Evolutionary conservation across 1,284 basidiomycete species (phyloP), one percentile per base, ranked within the genome.

Genomic region (Erythrobasidium hasegawianum): DNA sequence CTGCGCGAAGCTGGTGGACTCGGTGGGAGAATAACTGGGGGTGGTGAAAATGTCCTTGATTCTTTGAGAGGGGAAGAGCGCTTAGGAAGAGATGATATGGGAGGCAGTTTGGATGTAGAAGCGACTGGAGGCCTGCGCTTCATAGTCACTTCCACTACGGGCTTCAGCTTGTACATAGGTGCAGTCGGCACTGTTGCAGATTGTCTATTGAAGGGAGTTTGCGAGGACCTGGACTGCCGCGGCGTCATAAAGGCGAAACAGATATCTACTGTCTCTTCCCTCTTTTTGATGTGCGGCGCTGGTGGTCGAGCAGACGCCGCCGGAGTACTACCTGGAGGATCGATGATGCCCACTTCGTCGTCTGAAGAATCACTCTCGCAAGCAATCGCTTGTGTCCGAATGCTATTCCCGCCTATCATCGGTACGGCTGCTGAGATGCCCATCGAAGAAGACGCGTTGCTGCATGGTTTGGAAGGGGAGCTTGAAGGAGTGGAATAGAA

Each of bases 321-420:
- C n/a, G n/a, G n/a, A n/a, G n/a, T n/a, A n/a, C n/a, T n/a, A n/a
- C n/a, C n/a, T n/a, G n/a, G n/a, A n/a, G n/a, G n/a, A n/a, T n/a
- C n/a, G n/a, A n/a, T n/a, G n/a, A n/a, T n/a, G n/a, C n/a, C n/a
- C 9, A 65, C n/a, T 14, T 65, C 62, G 41, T 65, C 62, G 24
- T 57, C 62, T 16, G 62, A 65, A 20, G 41, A 57, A 33, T 65
- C 62, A 38, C 57, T 47, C 29, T 65, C 62, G 11, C 41, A 29
- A 16, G 55, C 62, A 16, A 57, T 33, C 14, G 62, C 62, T 53
- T 65, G 62, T 24, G 16, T 58, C 20, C 9, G 27, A 1, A 65
- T 24, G 11, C 43, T 57, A 29, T 65, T 65, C 16, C 55, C 45
- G 26, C 50, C 50, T 16, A 20, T 47, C 43, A 47, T 47, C n/a